Evolutionary conservation across 495 filamentous ascomycete species (phyloP).

Genomic region (Daldinia caldariorum): DNA sequence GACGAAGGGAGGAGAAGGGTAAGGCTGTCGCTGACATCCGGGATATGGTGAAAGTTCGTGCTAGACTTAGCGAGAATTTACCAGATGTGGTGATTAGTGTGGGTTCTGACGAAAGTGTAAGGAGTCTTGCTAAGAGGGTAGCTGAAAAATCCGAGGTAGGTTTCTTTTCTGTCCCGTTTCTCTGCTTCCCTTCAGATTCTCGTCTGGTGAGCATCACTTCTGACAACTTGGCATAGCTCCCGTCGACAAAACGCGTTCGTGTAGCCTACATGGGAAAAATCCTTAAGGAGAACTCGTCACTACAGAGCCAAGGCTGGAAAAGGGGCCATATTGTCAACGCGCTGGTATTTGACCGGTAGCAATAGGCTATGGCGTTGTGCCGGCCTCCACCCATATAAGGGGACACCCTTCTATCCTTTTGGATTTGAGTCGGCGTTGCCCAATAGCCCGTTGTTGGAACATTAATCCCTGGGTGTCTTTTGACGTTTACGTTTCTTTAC

Average conservation of each 20-base stretch:
- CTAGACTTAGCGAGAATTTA: constrained; percentile 75
- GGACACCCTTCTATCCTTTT: neutral
- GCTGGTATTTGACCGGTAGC: constrained; percentile 69
- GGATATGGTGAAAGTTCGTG: constrained; percentile 69
- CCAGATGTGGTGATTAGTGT: constrained; percentile 71
- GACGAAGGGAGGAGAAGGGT: constrained; percentile 73
- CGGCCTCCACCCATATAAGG: neutral
- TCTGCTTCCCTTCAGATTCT: constrained; percentile 1
- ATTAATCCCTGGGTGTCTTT: constrained; percentile 1
- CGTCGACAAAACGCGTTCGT: constrained; percentile 65
- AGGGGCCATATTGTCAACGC: constrained; percentile 82
- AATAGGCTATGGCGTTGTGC: constrained; percentile 15
- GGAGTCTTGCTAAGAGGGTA: constrained; percentile 68
- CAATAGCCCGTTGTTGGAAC: constrained; percentile 3
- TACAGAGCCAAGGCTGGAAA: constrained; percentile 78
- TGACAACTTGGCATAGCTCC: constrained; percentile 52
- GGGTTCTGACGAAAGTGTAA: constrained; percentile 69
- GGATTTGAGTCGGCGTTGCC: neutral
- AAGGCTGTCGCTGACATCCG: constrained; percentile 59
- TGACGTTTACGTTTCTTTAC: constrained; percentile 11
- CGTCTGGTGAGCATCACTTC: constrained; percentile 5
- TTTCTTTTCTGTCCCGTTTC: constrained; percentile 20
- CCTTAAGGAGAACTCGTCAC: constrained; percentile 70
- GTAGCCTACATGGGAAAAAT: constrained; percentile 84
- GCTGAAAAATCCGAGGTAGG: constrained; percentile 73